Conservation (phyloP, 2,329 filamentous ascomycete genomes). For the Xylariaceae sp. region DNA sequence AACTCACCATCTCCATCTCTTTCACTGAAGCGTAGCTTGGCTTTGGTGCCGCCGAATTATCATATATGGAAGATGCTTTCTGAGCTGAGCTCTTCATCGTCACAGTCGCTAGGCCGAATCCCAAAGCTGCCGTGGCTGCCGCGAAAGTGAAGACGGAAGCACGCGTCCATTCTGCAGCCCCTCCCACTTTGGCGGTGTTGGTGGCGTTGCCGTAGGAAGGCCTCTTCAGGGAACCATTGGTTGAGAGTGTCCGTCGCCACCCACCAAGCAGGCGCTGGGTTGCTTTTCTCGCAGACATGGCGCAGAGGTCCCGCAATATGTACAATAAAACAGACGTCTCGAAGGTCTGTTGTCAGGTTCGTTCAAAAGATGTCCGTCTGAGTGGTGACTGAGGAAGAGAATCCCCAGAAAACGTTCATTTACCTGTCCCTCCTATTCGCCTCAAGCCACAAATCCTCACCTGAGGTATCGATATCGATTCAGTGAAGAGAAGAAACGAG, state of each 20-base stretch:
- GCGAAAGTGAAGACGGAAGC: constrained; percentile 27
- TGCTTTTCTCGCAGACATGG: constrained; percentile 12
- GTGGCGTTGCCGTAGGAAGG: constrained; percentile 5
- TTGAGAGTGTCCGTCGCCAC: constrained; percentile 9
- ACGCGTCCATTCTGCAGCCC: constrained; percentile 26
- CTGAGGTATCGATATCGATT: too few species aligned
- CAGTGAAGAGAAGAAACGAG: too few species aligned
- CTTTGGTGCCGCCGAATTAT: constrained; percentile 17
- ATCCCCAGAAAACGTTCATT: too few species aligned
- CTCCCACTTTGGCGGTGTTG: constrained; percentile 2
- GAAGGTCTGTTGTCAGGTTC: too few species aligned
- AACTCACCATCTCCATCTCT: constrained; percentile 45
- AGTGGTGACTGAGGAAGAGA: neutral
- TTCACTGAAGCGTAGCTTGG: constrained; percentile 42
- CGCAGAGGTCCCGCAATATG: too few species aligned
- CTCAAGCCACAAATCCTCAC: too few species aligned
- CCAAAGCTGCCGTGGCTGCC: constrained; percentile 27
- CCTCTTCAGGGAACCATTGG: constrained; percentile 6
- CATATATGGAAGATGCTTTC: constrained; percentile 24
- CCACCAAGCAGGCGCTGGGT: constrained; percentile 12
- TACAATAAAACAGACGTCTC: constrained; percentile 8
- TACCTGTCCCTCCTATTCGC: too few species aligned
- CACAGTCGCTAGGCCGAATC: constrained; percentile 27
- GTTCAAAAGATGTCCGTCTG: neutral
- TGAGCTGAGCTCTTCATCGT: constrained; percentile 21